These are phyloP conservation scores for Berberis thunbergii DNA, from an alignment of 164 flowering plant genomes.

Conservation along the genomic window DNA sequence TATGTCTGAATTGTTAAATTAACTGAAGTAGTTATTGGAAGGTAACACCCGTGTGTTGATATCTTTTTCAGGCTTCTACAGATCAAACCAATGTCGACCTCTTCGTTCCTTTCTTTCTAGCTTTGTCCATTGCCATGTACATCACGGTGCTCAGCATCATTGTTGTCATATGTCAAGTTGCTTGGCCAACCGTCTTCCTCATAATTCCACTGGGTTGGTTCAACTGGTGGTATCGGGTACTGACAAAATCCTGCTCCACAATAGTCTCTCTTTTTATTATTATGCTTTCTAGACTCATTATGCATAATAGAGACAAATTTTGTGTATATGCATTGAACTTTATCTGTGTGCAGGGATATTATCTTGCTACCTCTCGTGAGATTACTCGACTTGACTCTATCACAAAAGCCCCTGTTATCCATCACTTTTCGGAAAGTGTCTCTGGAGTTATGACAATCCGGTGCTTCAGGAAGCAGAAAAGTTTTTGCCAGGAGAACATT, in stretches of 20 bases:
- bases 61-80: background rate
- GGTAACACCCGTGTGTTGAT: background rate
- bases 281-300: too few species aligned
- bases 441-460: slow-evolving; percentile 89
- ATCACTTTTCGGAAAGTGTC: slow-evolving; percentile 94
- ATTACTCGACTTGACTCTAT: slow-evolving; percentile 89
- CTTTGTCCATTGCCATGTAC: background rate
- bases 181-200: background rate
- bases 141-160: background rate
- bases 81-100: slow-evolving; percentile 38
- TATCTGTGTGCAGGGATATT: slow-evolving; percentile 55
- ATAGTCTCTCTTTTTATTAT: too few species aligned
- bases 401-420: slow-evolving; percentile 87
- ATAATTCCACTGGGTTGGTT: background rate
- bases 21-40: too few species aligned
- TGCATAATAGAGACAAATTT: too few species aligned
- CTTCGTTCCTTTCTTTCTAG: slow-evolving; percentile 52
- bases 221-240: background rate
- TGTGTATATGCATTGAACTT: background rate
- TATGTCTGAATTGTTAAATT: too few species aligned
- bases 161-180: background rate
- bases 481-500: slow-evolving; percentile 59
- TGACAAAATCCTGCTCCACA: background rate
- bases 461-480: slow-evolving; percentile 56
- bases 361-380: slow-evolving; percentile 77